Evolutionary conservation across 148 eudicot genomes (phyloP).

Genomic region (Spergularia bocconei): DNA sequence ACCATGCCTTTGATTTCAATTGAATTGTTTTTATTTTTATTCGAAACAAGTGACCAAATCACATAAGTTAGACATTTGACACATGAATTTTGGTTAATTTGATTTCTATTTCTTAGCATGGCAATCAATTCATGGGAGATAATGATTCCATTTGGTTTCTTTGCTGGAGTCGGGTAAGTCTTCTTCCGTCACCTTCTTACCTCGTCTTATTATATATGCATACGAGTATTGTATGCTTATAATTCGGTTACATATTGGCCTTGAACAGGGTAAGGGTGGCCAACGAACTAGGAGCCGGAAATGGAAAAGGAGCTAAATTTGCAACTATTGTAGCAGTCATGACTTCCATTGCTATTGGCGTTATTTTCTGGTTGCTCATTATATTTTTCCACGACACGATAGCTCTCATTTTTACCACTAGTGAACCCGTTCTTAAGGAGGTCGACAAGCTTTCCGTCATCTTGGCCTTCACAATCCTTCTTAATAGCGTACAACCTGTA

Average conservation of each 20-base stretch:
- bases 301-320: conserved; percentile 53
- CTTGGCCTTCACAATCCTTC: conserved; percentile 44
- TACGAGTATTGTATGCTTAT: no score
- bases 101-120: conserved; percentile 41
- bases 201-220: no score
- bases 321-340: conserved; percentile 43
- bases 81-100: no score
- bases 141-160: conserved; percentile 57
- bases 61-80: no score
- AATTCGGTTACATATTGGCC: no score
- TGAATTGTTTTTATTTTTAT: no score
- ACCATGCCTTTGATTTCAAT: no score
- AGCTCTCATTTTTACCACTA: conserved; percentile 38
- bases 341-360: conserved; percentile 37
- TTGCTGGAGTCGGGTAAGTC: conserved; percentile 43
- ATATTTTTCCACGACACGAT: conserved; percentile 34
- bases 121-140: conserved; percentile 45
- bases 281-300: conserved; percentile 55
- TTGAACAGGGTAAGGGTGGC: conserved; percentile 46
- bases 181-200: no score
- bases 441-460: conserved; percentile 36
- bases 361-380: conserved; percentile 38
- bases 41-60: no score
- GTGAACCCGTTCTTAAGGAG: conserved; percentile 29
- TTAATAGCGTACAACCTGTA: conserved; percentile 54